These are phyloP conservation scores for Emmonsia crescens DNA, from an alignment of 2,329 filamentous ascomycete species.

Conservation along the genomic window DNA sequence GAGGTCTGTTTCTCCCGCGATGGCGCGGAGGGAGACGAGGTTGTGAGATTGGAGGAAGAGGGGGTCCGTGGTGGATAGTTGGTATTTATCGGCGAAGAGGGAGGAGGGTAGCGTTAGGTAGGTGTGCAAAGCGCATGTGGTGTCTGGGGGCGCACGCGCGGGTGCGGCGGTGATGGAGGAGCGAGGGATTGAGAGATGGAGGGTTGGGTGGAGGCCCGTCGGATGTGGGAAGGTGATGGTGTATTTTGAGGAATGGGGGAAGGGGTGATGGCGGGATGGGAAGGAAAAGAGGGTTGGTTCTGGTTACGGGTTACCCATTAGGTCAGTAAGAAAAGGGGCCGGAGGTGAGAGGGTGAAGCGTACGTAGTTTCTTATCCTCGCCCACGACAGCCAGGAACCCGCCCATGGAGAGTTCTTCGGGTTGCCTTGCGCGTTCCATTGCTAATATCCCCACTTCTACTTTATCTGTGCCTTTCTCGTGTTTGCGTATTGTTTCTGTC, in stretches of 20 bases:
- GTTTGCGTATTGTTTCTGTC: constrained; percentile 35
- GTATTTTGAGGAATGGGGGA: constrained; percentile 44
- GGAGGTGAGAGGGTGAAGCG: constrained; percentile 11
- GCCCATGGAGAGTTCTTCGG: constrained; percentile 65
- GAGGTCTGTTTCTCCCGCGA: constrained; percentile 70
- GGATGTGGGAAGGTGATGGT: constrained; percentile 55
- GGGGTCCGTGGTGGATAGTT: constrained; percentile 47
- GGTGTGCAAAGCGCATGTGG: constrained; percentile 61
- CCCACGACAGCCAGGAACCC: constrained; percentile 72
- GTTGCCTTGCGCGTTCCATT: constrained; percentile 46
- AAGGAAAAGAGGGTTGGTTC: constrained; percentile 75
- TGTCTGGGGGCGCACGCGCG: constrained; percentile 29
- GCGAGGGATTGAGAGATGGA: constrained; percentile 55
- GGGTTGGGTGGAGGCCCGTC: constrained; percentile 71
- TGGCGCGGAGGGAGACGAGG: constrained; percentile 54
- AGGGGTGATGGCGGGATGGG: constrained; percentile 62
- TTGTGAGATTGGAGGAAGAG: constrained; percentile 76
- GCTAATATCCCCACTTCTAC: constrained; percentile 75
- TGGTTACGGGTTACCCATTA: constrained; percentile 16
- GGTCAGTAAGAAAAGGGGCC: constrained; percentile 8
- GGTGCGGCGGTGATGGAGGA: constrained; percentile 39
- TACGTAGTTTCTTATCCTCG: constrained; percentile 57
- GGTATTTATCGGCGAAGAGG: constrained; percentile 81
- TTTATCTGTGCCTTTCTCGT: constrained; percentile 34
- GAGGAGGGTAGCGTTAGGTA: constrained; percentile 72